Evolutionary conservation across 805 yeast species (phyloP), one percentile per base, ranked within the genome.

Genomic region (Starmerella roubikii): DNA sequence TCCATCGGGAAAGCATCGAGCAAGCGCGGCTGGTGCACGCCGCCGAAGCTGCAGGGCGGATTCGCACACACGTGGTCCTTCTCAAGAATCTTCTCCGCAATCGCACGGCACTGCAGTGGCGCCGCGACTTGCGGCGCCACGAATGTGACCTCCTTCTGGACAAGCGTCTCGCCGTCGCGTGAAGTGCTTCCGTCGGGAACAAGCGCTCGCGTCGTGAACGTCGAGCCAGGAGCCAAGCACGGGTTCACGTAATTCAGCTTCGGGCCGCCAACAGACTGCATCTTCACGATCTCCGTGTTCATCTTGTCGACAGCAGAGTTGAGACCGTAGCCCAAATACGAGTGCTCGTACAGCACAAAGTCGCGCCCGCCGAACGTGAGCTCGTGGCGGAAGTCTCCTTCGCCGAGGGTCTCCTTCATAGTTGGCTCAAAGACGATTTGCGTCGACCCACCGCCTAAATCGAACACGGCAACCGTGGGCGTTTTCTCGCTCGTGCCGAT

Each of bases 361-460:
- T 78, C 71, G 47, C 82, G 68, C 41, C 78, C 79, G 44, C 95
- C 97, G 59, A 88, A 91, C 18, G 68, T 59, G 50, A 85, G 68
- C 46, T 72, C 71, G 57, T 76, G 85, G 60, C 82, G 81, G 64
- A 84, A 93, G 55, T 86, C 96, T 42, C 96, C 94, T 11, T 77
- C 85, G 34, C 70, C 62, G 79, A 88, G 72, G 47, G 65, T 32
- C 24, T 58, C 54, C 24, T 45, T 49, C 55, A 76, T 75, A n/a
- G 70, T 69, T 18, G 99, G 99, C 66, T 91, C 97, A 59, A 91
- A 91, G 6, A 91, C 99, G 63, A 91, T 85, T 64, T 93, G 98
- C 12, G 99, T 91, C 6, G 96, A 84, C 3, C 97, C 97, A 54
- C 98, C 98, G 52, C 98, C 99, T 44, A 91, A 71, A 60, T 91